Base-by-base conservation (phyloP, 2,329 filamentous ascomycete genomes). In the Onygenales sp. region DNA sequence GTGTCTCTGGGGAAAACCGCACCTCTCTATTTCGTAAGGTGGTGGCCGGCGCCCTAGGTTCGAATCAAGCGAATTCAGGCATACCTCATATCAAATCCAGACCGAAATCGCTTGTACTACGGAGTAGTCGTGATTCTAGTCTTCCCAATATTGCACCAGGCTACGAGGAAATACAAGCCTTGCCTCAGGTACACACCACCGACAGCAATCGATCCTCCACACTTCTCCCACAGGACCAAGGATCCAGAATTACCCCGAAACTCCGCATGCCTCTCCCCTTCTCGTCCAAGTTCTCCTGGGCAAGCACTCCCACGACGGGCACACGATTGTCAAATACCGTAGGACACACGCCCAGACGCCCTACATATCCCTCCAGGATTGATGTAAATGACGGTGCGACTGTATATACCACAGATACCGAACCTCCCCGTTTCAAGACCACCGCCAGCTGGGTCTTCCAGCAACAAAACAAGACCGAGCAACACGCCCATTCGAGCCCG, bases 381-480 rank as follows among this genome's bases (percentile, higher is more conserved):
- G 33, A 44, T 39, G 41, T 42, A 17, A 57, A 53, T 17, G 56
- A 59, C 33, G 54, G 53, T 8, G 46, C 36, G 14, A 53, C 55
- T 1, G 35, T 53, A 32, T 39, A 49, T 27, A 55, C 54, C 13
- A 52, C 53, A 31, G 54, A 57, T 38, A 58, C 52, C 21, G 56
- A 57, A 42, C 47, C 52, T 7, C 51, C 48, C 5, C 57, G 53
- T 2, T 58, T 58, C 43, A 44, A 55, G 39, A 58, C 42, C 38
- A 58, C 53, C 2, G 53, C 57, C 7, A 58, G 57, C 42, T 58
- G 57, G 57, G 55, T 58, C 6, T 9, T 56, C 35, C 54, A 58
- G 41, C 56, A 58, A 38, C 54, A 58, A 43, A 17, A 11, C 47
- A 33, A 54, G 50, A 39, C 44, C 43, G 41, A 50, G 36, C 51